phyloP scores from a whole-genome alignment of 1,284 basidiomycete genomes.

The Leccinum variabile region DNA sequence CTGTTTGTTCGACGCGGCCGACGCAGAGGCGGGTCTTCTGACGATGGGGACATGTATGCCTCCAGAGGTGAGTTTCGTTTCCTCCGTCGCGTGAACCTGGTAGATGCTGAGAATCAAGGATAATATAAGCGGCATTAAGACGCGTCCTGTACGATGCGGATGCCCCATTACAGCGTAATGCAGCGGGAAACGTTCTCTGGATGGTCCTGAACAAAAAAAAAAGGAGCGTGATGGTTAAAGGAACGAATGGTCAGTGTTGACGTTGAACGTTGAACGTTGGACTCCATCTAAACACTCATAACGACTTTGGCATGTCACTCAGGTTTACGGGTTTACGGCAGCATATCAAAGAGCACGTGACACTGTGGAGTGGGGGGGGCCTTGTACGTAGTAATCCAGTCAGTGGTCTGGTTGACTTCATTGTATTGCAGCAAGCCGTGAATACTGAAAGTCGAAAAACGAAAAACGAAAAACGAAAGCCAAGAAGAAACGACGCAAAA shows the following conservation, averaged over 20 bases:
- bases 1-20: not conserved
- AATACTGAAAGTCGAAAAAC: constrained; percentile 9
- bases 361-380: not conserved
- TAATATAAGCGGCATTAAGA: constrained; percentile 8
- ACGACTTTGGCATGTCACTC: not conserved
- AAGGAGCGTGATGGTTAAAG: not conserved
- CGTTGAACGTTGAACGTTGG: not conserved
- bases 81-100: constrained; percentile 2
- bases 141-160: constrained; percentile 5
- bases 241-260: not conserved
- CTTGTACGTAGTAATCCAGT: not conserved
- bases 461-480: constrained; percentile 9
- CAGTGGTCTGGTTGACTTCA: not conserved
- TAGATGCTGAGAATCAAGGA: constrained; percentile 8
- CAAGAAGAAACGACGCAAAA: constrained; percentile 8
- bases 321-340: not conserved
- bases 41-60: constrained; percentile 31
- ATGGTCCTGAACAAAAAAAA: not conserved
- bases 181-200: constrained; percentile 1
- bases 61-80: constrained; percentile 8
- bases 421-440: constrained; percentile 1
- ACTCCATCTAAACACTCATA: not conserved
- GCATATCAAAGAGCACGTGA: not conserved
- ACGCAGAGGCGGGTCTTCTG: constrained; percentile 2
- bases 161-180: constrained; percentile 13